phyloP scores from a whole-genome alignment of 495 filamentous ascomycete genomes.

The Tuber melanosporum region DNA sequence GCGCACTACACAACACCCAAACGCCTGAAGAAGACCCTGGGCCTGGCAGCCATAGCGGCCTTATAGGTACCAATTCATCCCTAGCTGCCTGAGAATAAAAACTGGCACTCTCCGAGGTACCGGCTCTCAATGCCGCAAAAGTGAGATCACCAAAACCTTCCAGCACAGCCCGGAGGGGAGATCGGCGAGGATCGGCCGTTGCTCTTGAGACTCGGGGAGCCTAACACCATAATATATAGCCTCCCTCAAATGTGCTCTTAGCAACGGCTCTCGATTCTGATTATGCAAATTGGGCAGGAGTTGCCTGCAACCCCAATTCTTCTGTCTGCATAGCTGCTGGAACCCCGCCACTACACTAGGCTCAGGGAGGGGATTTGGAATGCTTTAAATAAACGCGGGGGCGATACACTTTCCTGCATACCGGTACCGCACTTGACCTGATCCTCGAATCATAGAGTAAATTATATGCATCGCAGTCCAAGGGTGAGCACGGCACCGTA shows the following conservation, averaged over 20 bases:
- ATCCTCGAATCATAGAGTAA: neutral
- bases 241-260: neutral
- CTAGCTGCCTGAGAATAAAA: neutral
- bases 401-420: neutral
- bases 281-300: neutral
- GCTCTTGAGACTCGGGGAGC: neutral
- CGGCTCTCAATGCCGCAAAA: neutral
- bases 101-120: neutral
- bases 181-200: neutral
- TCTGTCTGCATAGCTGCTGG: neutral
- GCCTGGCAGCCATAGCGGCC: neutral
- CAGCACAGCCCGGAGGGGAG: neutral
- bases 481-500: neutral
- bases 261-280: neutral
- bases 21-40: neutral
- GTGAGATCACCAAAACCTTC: neutral
- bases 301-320: neutral
- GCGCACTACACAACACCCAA: neutral
- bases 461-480: neutral
- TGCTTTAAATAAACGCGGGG: neutral
- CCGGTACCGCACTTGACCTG: neutral
- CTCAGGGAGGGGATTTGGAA: neutral
- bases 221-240: neutral
- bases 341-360: neutral
- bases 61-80: neutral